Percentiles rank a stretch among this genome's conserved stretches.
Evolutionary conservation across 192 early-diverging fungal species (phyloP).

Genomic region (Coemansia javaensis): DNA sequence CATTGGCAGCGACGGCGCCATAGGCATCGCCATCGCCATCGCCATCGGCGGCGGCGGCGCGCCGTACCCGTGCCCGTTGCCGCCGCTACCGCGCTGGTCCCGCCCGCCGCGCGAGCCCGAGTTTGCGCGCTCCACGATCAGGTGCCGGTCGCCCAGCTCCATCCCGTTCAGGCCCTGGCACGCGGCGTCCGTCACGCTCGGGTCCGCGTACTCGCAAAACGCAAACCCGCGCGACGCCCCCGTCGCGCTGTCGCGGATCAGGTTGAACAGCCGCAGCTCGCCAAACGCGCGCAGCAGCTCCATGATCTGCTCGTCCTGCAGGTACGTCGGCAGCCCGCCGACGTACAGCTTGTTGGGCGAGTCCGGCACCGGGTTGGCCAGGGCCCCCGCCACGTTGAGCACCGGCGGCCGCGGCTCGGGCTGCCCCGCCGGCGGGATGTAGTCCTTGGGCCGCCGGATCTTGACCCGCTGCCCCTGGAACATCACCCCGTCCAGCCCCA

Average conservation of each 20-base stretch:
- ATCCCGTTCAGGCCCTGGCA: slow-evolving; percentile 94
- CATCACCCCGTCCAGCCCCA: slow-evolving; percentile 89
- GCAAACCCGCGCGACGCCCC: slow-evolving; percentile 86
- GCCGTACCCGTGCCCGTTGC: neutral
- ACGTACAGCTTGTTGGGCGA: slow-evolving; percentile 92
- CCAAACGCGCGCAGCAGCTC: slow-evolving; percentile 94
- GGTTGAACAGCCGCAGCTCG: slow-evolving; percentile 83
- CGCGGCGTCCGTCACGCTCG: slow-evolving; percentile 83
- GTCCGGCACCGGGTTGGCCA: slow-evolving; percentile 89
- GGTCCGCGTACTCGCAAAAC: slow-evolving; percentile 93
- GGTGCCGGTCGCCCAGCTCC: slow-evolving; percentile 87
- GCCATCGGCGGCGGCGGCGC: slow-evolving; percentile 24
- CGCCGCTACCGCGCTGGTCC: neutral
- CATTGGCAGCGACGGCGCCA: too few species aligned
- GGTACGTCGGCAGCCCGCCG: slow-evolving; percentile 82
- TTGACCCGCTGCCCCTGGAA: slow-evolving; percentile 80
- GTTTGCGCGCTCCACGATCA: slow-evolving; percentile 91
- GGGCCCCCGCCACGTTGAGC: slow-evolving; percentile 66
- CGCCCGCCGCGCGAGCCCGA: slow-evolving; percentile 62
- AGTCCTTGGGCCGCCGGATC: slow-evolving; percentile 94
- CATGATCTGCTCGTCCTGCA: slow-evolving; percentile 90
- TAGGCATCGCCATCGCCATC: slow-evolving; percentile 10
- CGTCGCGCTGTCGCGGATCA: slow-evolving; percentile 79
- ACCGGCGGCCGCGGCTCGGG: slow-evolving; percentile 58
- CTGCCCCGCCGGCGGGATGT: slow-evolving; percentile 56